These are phyloP conservation scores for Musa beccarii DNA, from an alignment of 176 grass and related monocot genomes.

Conservation along the genomic window DNA sequence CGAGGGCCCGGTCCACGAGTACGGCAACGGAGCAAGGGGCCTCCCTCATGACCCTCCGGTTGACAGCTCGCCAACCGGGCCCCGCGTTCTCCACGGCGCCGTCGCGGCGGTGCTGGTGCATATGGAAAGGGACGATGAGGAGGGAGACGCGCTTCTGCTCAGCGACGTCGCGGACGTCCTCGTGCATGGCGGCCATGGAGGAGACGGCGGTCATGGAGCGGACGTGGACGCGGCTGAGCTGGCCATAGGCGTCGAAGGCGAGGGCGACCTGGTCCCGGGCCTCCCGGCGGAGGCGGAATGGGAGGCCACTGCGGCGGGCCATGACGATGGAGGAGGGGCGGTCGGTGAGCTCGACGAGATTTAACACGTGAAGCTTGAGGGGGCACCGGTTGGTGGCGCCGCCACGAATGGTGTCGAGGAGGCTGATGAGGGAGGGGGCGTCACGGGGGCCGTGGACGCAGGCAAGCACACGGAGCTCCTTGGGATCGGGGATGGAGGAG, in stretches of 20 bases:
- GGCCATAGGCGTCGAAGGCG: conserved; percentile 27
- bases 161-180: conserved; percentile 43
- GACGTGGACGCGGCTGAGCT: conserved; percentile 19
- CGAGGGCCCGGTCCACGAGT: conserved; percentile 44
- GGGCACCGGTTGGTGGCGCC: neutral
- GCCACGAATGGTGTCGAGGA: conserved; percentile 31
- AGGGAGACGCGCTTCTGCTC: conserved; percentile 52
- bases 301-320: conserved; percentile 28
- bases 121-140: conserved; percentile 52
- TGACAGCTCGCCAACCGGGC: conserved; percentile 31
- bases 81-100: conserved; percentile 45
- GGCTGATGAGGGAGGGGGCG: conserved; percentile 31
- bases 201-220: conserved; percentile 45
- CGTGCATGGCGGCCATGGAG: conserved; percentile 40
- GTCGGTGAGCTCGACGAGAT: conserved; percentile 50
- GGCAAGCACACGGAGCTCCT: conserved; percentile 44
- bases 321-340: conserved; percentile 49
- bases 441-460: conserved; percentile 40
- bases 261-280: neutral
- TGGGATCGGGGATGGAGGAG: no score
- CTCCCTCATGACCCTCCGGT: conserved; percentile 33
- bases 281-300: neutral
- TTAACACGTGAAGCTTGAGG: conserved; percentile 34
- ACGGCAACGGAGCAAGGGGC: conserved; percentile 59
- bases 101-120: conserved; percentile 51